Conservation (phyloP, 768 basidiomycete genomes). For the Austroboletus eburneus region DNA sequence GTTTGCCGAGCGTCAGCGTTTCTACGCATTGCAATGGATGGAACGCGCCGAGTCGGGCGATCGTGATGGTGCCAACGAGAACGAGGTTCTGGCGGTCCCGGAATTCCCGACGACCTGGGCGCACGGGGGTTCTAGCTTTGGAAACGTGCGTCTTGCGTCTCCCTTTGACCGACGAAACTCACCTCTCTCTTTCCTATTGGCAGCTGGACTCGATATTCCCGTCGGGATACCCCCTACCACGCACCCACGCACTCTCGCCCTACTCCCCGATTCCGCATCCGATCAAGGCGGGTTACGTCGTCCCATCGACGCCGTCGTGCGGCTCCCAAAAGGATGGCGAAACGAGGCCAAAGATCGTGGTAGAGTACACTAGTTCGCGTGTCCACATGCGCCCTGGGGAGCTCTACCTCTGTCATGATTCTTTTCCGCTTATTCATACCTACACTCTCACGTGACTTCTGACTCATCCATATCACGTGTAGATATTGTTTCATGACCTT, state of each 20-base stretch:
- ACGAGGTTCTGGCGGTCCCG: neutral
- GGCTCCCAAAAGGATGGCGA: neutral
- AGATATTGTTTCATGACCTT: no score
- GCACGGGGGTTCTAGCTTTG: constrained; percentile 10
- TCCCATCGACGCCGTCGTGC: neutral
- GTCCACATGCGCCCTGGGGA: constrained; percentile 45
- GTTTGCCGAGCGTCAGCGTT: neutral
- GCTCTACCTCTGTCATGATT: constrained; percentile 43
- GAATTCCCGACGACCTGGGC: constrained; percentile 1
- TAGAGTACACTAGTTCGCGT: constrained; percentile 6
- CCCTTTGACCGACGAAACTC: no score
- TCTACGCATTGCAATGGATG: neutral
- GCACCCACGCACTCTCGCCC: constrained; percentile 20
- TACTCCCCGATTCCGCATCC: constrained; percentile 15
- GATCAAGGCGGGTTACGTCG: constrained; percentile 5
- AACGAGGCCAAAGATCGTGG: neutral
- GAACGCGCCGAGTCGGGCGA: neutral
- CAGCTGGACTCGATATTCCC: constrained; percentile 31
- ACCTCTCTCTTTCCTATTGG: neutral
- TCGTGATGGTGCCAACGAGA: neutral
- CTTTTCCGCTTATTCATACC: no score
- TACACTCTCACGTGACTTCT: no score
- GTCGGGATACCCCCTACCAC: constrained; percentile 30
- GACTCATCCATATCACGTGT: no score
- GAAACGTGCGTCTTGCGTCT: constrained; percentile 21